Evolutionary conservation across 2,329 filamentous ascomycete species (phyloP).

Genomic region (Neonectria sp.): DNA sequence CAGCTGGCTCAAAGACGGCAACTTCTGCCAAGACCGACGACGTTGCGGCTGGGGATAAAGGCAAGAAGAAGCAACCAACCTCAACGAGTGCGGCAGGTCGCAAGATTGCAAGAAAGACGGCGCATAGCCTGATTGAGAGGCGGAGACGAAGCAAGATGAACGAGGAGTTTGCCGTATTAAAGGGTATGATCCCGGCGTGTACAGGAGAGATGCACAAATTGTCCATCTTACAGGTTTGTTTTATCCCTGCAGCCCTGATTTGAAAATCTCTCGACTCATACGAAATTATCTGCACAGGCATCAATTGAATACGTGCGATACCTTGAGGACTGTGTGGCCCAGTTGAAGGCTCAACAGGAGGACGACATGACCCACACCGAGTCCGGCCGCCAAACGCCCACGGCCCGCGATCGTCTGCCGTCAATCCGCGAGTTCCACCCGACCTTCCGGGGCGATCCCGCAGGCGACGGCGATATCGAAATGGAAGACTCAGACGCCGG

Average conservation of each 20-base stretch:
- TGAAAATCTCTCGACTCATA: conserved; percentile 26
- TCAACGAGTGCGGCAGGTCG: conserved; percentile 88
- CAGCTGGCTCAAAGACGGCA: conserved; percentile 39
- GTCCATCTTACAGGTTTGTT: conserved; percentile 88
- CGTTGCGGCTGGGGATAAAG: conserved; percentile 40
- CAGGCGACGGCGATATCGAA: conserved; percentile 67
- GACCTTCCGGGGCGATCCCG: conserved; percentile 57
- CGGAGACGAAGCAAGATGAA: conserved; percentile 97
- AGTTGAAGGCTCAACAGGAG: conserved; percentile 77
- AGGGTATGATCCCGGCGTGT: conserved; percentile 96
- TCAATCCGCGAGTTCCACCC: conserved; percentile 58
- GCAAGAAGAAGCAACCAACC: conserved; percentile 84
- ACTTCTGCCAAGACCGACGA: conserved; percentile 40
- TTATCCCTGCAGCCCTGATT: neutral
- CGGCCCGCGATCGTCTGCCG: conserved; percentile 50
- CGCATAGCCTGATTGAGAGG: conserved; percentile 94
- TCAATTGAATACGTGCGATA: conserved; percentile 98
- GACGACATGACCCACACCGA: conserved; percentile 47
- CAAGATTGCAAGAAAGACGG: conserved; percentile 96
- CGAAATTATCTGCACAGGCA: conserved; percentile 68
- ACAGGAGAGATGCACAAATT: conserved; percentile 99
- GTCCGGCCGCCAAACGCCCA: conserved; percentile 47
- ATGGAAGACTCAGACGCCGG: conserved; percentile 69
- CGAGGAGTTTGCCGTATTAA: conserved; percentile 94
- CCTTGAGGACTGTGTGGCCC: conserved; percentile 87